Evolutionary conservation across 805 yeast species (phyloP).

Genomic region (Hyphopichia homilentoma): DNA sequence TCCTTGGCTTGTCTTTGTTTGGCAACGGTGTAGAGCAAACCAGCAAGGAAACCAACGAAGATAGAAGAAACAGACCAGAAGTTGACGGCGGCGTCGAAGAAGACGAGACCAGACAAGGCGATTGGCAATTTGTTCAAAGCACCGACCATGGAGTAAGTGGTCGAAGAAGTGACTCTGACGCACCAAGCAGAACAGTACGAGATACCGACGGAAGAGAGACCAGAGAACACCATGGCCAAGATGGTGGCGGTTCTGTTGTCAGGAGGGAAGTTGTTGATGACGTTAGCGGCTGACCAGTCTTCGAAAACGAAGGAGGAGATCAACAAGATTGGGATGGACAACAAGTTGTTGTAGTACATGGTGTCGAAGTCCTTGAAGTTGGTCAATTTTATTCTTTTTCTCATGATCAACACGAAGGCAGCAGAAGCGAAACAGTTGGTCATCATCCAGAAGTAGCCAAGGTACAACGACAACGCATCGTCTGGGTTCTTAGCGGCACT

Average conservation of each 20-base stretch:
- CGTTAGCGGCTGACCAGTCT: slow-evolving; percentile 87
- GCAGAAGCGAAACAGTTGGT: slow-evolving; percentile 93
- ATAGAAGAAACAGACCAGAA: slow-evolving; percentile 89
- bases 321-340: slow-evolving; percentile 86
- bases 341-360: slow-evolving; percentile 95
- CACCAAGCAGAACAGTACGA: slow-evolving; percentile 99
- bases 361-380: slow-evolving; percentile 97
- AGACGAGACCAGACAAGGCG: slow-evolving; percentile 89
- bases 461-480: slow-evolving; percentile 43
- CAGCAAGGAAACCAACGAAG: slow-evolving; percentile 90
- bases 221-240: slow-evolving; percentile 84
- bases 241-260: slow-evolving; percentile 65
- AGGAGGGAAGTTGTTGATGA: slow-evolving; percentile 73
- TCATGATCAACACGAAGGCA: slow-evolving; percentile 87
- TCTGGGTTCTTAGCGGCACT: slow-evolving; percentile 35
- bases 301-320: slow-evolving; percentile 74
- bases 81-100: slow-evolving; percentile 94
- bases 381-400: slow-evolving; percentile 96
- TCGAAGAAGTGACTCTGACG: slow-evolving; percentile 97
- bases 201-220: slow-evolving; percentile 92
- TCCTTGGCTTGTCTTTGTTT: slow-evolving; percentile 80
- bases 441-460: slow-evolving; percentile 97
- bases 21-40: slow-evolving; percentile 92
- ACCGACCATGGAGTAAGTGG: slow-evolving; percentile 99
- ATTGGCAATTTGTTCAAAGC: slow-evolving; percentile 97